A percentile compares a stretch with the other conserved stretches of the same genome.
phyloP scores from a whole-genome alignment of 176 grass and related monocot genomes.

The Musa itinerans region DNA sequence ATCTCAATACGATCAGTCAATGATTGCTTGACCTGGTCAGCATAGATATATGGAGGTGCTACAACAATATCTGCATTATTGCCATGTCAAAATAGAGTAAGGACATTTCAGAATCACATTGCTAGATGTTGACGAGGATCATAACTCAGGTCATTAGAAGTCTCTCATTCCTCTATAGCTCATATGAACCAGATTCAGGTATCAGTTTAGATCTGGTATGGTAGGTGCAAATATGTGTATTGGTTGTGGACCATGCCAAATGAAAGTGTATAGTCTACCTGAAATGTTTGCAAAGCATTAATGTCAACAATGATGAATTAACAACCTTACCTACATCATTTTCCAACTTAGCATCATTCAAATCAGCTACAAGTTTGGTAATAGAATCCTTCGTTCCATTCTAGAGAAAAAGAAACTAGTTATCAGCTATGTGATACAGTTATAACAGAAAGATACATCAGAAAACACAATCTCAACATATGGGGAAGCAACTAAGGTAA shows the following conservation, averaged over 20 bases:
- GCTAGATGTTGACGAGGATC: not conserved
- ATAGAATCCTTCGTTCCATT: slow-evolving; percentile 88
- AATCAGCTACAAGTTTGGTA: slow-evolving; percentile 82
- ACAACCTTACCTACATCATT: slow-evolving; percentile 81
- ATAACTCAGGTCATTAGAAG: not conserved
- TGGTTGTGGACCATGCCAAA: not conserved
- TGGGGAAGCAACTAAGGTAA: not conserved
- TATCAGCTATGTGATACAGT: slow-evolving; percentile 2
- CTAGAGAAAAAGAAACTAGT: slow-evolving; percentile 33
- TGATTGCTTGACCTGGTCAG: slow-evolving; percentile 78
- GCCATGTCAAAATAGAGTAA: not conserved
- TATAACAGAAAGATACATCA: not conserved
- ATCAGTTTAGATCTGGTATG: not conserved
- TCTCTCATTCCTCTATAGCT: not conserved
- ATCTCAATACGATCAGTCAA: slow-evolving; percentile 65
- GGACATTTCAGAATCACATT: not conserved
- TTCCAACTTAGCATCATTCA: slow-evolving; percentile 90
- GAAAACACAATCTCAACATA: not conserved
- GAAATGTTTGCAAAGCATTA: not conserved
- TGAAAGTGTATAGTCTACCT: not conserved
- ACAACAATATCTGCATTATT: slow-evolving; percentile 86
- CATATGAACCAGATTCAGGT: not conserved
- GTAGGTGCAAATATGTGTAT: not conserved
- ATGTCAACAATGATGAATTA: not conserved
- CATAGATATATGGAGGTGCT: slow-evolving; percentile 83